phyloP scores from a whole-genome alignment of 306 rosid species.

The Vigna trinervia region DNA sequence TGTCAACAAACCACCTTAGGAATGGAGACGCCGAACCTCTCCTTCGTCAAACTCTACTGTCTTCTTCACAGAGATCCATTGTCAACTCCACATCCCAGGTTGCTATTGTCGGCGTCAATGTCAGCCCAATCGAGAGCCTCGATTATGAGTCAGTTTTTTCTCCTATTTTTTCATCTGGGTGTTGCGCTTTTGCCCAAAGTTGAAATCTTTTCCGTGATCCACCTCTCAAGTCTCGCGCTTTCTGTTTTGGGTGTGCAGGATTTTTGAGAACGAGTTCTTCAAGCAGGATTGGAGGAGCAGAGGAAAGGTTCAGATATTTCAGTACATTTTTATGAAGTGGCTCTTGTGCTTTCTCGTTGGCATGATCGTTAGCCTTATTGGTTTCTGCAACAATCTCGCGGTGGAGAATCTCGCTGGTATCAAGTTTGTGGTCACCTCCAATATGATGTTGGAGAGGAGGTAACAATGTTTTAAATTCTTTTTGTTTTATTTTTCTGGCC shows the following conservation, averaged over 20 bases:
- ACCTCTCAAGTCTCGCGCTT: not conserved
- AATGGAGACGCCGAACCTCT: slow-evolving; percentile 56
- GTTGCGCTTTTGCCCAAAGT: not conserved
- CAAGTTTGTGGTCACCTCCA: slow-evolving; percentile 88
- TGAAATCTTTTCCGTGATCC: slow-evolving; percentile 23
- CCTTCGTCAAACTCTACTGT: slow-evolving; percentile 59
- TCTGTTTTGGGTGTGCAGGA: slow-evolving; percentile 52
- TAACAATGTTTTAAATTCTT: slow-evolving; percentile 15
- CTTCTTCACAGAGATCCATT: slow-evolving; percentile 53
- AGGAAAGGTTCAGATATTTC: slow-evolving; percentile 58
- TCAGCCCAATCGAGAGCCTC: slow-evolving; percentile 95
- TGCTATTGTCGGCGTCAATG: slow-evolving; percentile 90
- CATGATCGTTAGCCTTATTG: slow-evolving; percentile 67
- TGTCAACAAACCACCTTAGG: slow-evolving; percentile 22
- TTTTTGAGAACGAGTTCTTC: slow-evolving; percentile 82
- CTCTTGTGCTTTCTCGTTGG: slow-evolving; percentile 73
- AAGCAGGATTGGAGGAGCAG: slow-evolving; percentile 96
- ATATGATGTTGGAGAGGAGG: slow-evolving; percentile 86
- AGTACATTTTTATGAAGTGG: slow-evolving; percentile 83
- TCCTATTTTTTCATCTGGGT: slow-evolving; percentile 11
- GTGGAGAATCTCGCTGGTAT: slow-evolving; percentile 94
- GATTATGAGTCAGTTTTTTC: slow-evolving; percentile 75
- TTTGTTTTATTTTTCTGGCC: not conserved
- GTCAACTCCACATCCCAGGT: slow-evolving; percentile 80
- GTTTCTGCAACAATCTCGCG: slow-evolving; percentile 84